phyloP scores from a whole-genome alignment of 2,329 filamentous ascomycete species.

The Cercospora brassicicola region DNA sequence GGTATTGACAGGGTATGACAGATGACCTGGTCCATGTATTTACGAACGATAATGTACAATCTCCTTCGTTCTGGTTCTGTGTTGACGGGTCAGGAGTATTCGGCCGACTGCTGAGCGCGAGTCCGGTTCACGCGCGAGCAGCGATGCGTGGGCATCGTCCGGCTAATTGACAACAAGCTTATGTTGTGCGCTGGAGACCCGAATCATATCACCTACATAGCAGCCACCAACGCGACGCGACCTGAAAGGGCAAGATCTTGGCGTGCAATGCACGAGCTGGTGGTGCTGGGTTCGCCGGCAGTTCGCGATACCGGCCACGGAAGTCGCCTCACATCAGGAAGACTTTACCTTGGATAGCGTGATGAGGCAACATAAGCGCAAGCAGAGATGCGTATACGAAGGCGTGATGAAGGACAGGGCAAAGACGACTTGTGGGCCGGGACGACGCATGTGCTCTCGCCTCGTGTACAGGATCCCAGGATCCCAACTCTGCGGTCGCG shows the following conservation, averaged over 20 bases:
- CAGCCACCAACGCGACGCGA: neutral
- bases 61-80: neutral
- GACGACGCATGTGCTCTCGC: neutral
- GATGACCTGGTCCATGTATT: neutral
- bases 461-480: neutral
- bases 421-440: neutral
- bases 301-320: neutral
- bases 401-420: neutral
- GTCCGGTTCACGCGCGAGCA: neutral
- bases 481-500: neutral
- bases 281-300: neutral
- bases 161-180: neutral
- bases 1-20: neutral
- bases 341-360: neutral
- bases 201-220: neutral
- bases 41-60: neutral
- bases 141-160: neutral
- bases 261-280: neutral
- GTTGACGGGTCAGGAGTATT: neutral
- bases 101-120: neutral
- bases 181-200: neutral
- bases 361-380: neutral
- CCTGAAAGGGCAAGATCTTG: neutral
- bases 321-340: neutral
- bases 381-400: neutral